A percentile compares a stretch with the other conserved stretches of the same genome.
These are phyloP conservation scores for Vicia villosa DNA, from an alignment of 306 rosid species.

Conservation along the genomic window DNA sequence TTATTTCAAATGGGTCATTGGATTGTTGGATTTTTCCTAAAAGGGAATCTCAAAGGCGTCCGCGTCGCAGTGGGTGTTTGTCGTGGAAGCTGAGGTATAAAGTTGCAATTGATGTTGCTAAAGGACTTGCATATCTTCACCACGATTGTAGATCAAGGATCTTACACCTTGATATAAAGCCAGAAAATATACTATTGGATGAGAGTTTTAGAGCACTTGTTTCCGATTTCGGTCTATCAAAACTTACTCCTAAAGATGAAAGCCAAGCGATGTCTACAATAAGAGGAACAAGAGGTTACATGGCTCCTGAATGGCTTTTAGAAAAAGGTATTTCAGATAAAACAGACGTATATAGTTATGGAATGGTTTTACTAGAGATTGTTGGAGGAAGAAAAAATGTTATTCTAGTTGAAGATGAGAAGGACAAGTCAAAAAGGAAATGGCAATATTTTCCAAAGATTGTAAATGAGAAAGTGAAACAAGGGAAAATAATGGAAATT, in stretches of 20 bases:
- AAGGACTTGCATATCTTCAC: constrained; percentile 74
- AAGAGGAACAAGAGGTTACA: constrained; percentile 79
- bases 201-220: constrained; percentile 64
- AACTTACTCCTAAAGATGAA: constrained; percentile 64
- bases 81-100: constrained; percentile 68
- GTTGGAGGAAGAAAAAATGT: constrained; percentile 71
- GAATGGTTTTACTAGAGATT: constrained; percentile 81
- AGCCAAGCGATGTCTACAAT: constrained; percentile 61
- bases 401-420: constrained; percentile 33
- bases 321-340: constrained; percentile 76
- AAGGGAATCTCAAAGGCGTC: background rate
- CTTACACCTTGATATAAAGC: constrained; percentile 80
- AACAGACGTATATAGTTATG: constrained; percentile 73
- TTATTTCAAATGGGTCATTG: constrained; percentile 69
- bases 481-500: constrained; percentile 68
- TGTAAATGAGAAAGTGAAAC: constrained; percentile 64
- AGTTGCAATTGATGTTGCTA: constrained; percentile 77
- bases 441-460: constrained; percentile 65
- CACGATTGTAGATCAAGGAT: constrained; percentile 79
- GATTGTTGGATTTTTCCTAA: constrained; percentile 73
- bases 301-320: constrained; percentile 88
- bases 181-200: constrained; percentile 77
- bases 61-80: constrained; percentile 51
- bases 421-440: constrained; percentile 43
- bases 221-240: constrained; percentile 76